Percentiles rank a stretch among this genome's conserved stretches.
phyloP scores from a whole-genome alignment of 164 flowering plant genomes.

The Aristolochia californica region DNA sequence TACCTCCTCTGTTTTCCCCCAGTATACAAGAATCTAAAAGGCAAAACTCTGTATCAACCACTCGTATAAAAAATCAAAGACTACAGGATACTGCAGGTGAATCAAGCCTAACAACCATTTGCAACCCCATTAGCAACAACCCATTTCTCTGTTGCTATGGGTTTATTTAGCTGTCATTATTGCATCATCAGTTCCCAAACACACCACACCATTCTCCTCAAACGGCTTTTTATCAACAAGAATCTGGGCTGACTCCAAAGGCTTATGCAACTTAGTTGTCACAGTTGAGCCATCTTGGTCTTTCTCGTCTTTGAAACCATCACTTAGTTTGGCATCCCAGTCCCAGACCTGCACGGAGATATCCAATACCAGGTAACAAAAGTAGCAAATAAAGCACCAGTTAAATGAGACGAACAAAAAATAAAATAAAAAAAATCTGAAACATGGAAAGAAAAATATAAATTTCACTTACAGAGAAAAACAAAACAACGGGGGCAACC shows the following conservation, averaged over 20 bases:
- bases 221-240: no score
- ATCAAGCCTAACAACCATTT: constrained; percentile 12
- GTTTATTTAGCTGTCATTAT: constrained; percentile 21
- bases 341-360: constrained; percentile 39
- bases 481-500: constrained; percentile 70
- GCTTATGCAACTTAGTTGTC: constrained; percentile 19
- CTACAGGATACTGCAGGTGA: not conserved
- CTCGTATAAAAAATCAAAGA: constrained; percentile 6
- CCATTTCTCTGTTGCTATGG: constrained; percentile 25
- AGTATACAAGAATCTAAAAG: constrained; percentile 1
- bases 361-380: not conserved
- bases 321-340: constrained; percentile 35
- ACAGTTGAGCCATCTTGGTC: no score
- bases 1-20: constrained; percentile 2
- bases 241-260: constrained; percentile 22
- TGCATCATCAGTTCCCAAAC: constrained; percentile 24
- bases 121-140: constrained; percentile 21
- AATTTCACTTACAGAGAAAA: no score
- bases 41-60: constrained; percentile 12
- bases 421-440: no score
- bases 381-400: not conserved
- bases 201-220: constrained; percentile 27
- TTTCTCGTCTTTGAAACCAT: constrained; percentile 23
- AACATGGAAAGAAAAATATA: not conserved
- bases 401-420: no score